Percentiles rank a stretch among this genome's conserved stretches.
Conservation (phyloP, 176 grass and related monocot species). For the Aegilops umbellulata region DNA sequence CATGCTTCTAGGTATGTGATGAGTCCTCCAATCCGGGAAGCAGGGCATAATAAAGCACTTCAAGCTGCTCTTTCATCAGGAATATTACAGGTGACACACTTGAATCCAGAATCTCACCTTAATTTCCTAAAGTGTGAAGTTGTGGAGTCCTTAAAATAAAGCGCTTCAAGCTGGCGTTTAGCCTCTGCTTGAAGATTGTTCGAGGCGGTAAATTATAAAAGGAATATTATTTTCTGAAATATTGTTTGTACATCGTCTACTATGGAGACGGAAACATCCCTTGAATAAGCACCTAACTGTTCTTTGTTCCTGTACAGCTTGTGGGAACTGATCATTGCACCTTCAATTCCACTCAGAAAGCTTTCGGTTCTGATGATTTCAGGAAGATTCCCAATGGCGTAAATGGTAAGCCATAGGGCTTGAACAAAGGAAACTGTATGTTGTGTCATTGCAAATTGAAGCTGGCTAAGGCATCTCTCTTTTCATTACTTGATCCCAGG, state of each 20-base stretch:
- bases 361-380: conserved; percentile 85
- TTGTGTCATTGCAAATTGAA: not conserved
- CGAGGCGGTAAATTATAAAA: not conserved
- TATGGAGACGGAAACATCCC: not conserved
- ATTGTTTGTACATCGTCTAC: not conserved
- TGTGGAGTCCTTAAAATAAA: not conserved
- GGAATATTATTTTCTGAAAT: not conserved
- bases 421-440: not conserved
- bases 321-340: conserved; percentile 95
- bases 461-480: conserved; percentile 4
- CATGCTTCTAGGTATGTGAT: conserved; percentile 81
- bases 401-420: conserved; percentile 55
- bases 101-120: not conserved
- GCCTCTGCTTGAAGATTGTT: not conserved
- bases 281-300: conserved; percentile 16
- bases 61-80: conserved; percentile 86
- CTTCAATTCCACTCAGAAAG: conserved; percentile 97
- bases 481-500: conserved; percentile 48
- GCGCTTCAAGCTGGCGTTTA: not conserved
- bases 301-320: conserved; percentile 59
- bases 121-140: not conserved
- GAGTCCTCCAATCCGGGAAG: conserved; percentile 93
- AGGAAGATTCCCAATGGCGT: conserved; percentile 95
- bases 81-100: conserved; percentile 69
- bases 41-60: conserved; percentile 79